phyloP scores from a whole-genome alignment of 495 filamentous ascomycete species.

The Acidiella bohemica region DNA sequence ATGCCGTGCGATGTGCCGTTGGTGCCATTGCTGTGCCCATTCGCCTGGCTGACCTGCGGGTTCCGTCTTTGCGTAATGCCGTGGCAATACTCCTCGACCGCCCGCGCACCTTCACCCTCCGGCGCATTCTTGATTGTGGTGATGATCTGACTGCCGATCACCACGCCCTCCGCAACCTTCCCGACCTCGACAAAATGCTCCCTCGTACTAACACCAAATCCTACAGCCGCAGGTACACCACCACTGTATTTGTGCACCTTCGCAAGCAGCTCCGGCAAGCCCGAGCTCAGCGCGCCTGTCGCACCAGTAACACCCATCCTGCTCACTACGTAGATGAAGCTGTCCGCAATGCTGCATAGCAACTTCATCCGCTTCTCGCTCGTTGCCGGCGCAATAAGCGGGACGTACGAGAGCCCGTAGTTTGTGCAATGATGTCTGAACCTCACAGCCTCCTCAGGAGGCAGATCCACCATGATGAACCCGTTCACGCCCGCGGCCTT shows the following conservation, averaged over 20 bases:
- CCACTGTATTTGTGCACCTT: conserved; percentile 89
- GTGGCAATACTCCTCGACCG: conserved; percentile 74
- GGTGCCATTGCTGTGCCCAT: conserved; percentile 17
- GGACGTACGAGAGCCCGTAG: conserved; percentile 74
- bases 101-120: conserved; percentile 53
- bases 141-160: conserved; percentile 93
- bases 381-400: conserved; percentile 85
- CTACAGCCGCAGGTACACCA: conserved; percentile 76
- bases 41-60: conserved; percentile 19
- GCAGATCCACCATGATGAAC: conserved; percentile 94
- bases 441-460: conserved; percentile 87
- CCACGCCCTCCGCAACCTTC: conserved; percentile 78
- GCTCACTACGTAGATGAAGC: conserved; percentile 98
- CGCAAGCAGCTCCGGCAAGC: conserved; percentile 64
- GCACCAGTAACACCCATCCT: conserved; percentile 95
- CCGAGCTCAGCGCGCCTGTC: conserved; percentile 61
- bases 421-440: conserved; percentile 74
- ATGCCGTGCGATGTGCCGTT: conserved; percentile 32
- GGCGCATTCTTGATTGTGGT: conserved; percentile 60
- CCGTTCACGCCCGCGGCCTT: conserved; percentile 81
- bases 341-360: conserved; percentile 92
- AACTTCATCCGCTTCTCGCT: conserved; percentile 87
- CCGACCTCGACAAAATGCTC: conserved; percentile 85
- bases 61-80: conserved; percentile 54
- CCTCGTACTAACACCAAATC: conserved; percentile 89